Base-by-base conservation (phyloP, 495 filamentous ascomycete genomes). In the Evansstolkia leycettana region DNA sequence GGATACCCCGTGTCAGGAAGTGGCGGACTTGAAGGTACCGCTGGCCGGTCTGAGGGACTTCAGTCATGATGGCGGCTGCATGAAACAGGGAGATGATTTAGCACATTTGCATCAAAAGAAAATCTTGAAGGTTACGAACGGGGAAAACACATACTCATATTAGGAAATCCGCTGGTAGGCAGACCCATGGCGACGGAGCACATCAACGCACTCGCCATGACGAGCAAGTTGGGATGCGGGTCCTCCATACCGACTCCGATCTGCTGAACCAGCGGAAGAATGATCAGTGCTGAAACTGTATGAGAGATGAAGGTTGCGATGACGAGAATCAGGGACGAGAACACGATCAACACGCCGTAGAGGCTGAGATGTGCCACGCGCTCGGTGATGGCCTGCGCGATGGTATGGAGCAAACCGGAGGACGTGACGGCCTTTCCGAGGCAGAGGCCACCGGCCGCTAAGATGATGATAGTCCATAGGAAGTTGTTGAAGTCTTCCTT, bases 401-500 rank as follows among this genome's bases (percentile, higher is more conserved):
- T 81, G 10, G 84, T 87, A 47, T 94, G 81, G 35, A 99, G 69
- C n/a, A 99, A 65, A 0, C 90, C 90, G 0, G 87, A 94, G 7
- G 80, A 86, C 33, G 84, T 89, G 45, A 99, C 90, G 0, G 92
- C 84, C 57, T 94, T 95, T 27, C 90, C 90, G 1, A 99, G 78
- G 3, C 87, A 82, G 8, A 99, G 64, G 2, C 90, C 90, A 27
- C 90, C 90, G 11, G 92, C 90, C 0, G 90, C 90, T 13, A 99
- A 78, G 48, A 99, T 95, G 63, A 99, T 96, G 59, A 99, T 96
- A 17, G 90, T 99, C 90, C 90, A 99, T 20, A 95, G 80, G 61
- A 99, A 99, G 52, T 99, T 99, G 67, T 99, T 99, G 52, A 99
- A 99, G 55, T 99, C 90, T 60, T 96, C 90, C 55, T 99, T 99